Evolutionary conservation across 352 stramenopile species (phyloP), one percentile per base, ranked within the genome.

Genomic region (Phytopythium oedochilum): DNA sequence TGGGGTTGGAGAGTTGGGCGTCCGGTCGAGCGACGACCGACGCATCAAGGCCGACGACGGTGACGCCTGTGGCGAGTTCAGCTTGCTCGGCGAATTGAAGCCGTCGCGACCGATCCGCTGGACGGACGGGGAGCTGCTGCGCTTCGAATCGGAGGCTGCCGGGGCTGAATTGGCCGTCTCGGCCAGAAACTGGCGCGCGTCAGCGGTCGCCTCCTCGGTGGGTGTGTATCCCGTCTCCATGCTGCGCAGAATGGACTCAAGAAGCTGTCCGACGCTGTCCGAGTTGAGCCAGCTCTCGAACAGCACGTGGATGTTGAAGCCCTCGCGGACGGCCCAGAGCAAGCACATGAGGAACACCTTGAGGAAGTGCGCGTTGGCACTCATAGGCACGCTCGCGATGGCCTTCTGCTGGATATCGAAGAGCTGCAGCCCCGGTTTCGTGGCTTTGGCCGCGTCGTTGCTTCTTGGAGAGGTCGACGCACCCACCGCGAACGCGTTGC

Each of bases 361-460:
- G 32, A 94, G 56, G 46, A 89, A 92, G 29, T 83, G 64, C 3
- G 83, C 71, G 43, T 61, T 85, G 15, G 73, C 58, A 20, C 71
- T 75, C 32, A 78, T 71, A 9, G 68, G 60, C 29, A 91, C 57
- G 5, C 75, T 78, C 6, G 83, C 71, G 49, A 91, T 74, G 14
- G 83, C 83, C 35, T 79, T 84, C 55, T 90, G 75, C 54, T 94
- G 83, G 12, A 91, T 76, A 47, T 92, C 76, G 47, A 91, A 89
- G 18, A 94, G 67, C 52, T 88, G 76, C 12, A 94, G 44, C 0
- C 70, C 65, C 39, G 47, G 35, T 8, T 40, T 25, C 4, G 12
- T 43, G 47, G n/a, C 5, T 25, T 12, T 20, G 2, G 23, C 10
- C 1, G 35, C 49, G 20, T 45, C 49, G 15, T 17, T 55, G 20